phyloP scores from a whole-genome alignment of 176 grass and related monocot species.

The Triticum timopheevii region DNA sequence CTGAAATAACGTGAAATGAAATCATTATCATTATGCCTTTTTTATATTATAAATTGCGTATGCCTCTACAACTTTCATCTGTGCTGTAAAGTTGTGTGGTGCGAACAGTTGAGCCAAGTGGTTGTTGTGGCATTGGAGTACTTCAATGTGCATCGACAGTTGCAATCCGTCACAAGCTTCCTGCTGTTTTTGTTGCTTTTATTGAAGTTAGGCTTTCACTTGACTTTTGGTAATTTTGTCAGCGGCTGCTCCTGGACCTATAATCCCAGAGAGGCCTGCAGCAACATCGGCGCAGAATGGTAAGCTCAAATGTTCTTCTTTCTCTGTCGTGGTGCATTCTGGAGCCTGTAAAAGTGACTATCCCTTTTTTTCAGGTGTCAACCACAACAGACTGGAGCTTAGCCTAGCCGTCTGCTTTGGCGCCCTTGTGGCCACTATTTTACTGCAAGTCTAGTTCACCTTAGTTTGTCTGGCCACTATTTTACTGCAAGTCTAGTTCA shows the following conservation, averaged over 20 bases:
- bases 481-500: conserved; percentile 43
- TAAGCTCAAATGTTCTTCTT: conserved; percentile 27
- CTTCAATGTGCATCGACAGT: conserved; percentile 10
- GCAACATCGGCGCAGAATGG: conserved; percentile 71
- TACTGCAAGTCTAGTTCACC: conserved; percentile 44
- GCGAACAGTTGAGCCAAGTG: conserved; percentile 14
- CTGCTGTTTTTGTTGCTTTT: conserved; percentile 21
- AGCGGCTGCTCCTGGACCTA: conserved; percentile 50
- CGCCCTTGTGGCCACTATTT: conserved; percentile 28
- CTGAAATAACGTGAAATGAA: conserved; percentile 9
- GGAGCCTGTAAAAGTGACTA: not conserved
- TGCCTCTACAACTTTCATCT: not conserved
- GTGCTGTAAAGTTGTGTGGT: not conserved
- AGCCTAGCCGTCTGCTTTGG: conserved; percentile 27
- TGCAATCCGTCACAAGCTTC: conserved; percentile 26
- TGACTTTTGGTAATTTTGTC: conserved; percentile 27
- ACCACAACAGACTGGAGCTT: conserved; percentile 44
- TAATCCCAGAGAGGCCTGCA: conserved; percentile 78
- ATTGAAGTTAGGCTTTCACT: conserved; percentile 5
- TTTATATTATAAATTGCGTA: conserved; percentile 1
- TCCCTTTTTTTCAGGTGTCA: conserved; percentile 44
- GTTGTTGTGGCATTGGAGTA: conserved; percentile 21
- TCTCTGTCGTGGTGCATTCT: not conserved
- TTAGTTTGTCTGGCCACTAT: conserved; percentile 25
- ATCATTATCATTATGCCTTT: too few species aligned